Evolutionary conservation across 106 monocot genomes (phyloP).

Genomic region (Phalaenopsis equestris): DNA sequence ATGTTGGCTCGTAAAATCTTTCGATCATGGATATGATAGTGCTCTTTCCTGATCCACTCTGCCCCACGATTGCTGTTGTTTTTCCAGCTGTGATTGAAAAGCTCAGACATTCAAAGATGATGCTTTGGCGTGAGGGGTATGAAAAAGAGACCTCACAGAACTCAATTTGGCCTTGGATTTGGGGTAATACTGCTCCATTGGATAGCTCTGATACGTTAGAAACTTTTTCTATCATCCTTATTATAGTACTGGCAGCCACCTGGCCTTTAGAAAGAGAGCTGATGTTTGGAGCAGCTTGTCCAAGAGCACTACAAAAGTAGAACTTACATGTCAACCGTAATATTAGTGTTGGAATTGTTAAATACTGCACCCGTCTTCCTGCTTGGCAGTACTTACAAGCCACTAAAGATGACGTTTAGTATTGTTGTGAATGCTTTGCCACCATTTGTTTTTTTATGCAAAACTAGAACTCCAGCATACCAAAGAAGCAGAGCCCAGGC

Average conservation of each 20-base stretch:
- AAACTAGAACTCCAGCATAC: constrained; percentile 41
- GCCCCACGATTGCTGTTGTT: constrained; percentile 12
- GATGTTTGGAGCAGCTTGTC: constrained; percentile 28
- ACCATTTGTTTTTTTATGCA: constrained; percentile 29
- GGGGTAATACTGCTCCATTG: constrained; percentile 12
- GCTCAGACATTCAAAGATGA: constrained; percentile 10
- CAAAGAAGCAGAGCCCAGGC: constrained; percentile 47
- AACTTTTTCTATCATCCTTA: constrained; percentile 15
- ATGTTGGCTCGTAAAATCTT: constrained; percentile 13
- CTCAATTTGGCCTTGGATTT: constrained; percentile 15
- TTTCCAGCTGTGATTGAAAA: constrained; percentile 14
- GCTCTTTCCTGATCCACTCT: constrained; percentile 21
- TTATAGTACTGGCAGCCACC: constrained; percentile 17
- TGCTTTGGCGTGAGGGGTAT: constrained; percentile 10
- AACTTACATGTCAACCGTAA: not conserved
- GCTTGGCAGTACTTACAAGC: constrained; percentile 26
- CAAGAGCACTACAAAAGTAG: constrained; percentile 22
- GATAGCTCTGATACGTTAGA: not conserved
- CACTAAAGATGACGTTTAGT: constrained; percentile 41
- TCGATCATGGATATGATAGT: constrained; percentile 19
- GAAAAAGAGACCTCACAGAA: constrained; percentile 13
- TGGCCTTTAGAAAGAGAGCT: constrained; percentile 19
- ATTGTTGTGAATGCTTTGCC: constrained; percentile 51
- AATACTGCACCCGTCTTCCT: not conserved
- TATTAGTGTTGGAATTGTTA: not conserved